Evolutionary conservation across 2,329 filamentous ascomycete species (phyloP), one percentile per base, ranked within the genome.

Genomic region (Alternaria sp.): DNA sequence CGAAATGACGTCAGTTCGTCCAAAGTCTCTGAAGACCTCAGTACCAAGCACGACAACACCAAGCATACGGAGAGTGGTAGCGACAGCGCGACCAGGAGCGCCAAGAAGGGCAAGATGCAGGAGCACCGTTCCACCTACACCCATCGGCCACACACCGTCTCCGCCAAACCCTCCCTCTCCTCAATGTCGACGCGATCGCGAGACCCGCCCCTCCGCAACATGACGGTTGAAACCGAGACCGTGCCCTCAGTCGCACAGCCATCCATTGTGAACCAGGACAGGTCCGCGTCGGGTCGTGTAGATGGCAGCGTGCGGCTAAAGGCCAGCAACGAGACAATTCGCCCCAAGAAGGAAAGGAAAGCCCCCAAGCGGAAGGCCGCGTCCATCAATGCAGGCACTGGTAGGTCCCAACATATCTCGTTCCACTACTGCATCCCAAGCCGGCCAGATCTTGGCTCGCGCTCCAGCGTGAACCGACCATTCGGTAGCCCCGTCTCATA

Each of bases 221-320:
- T 99, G 93, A 98, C 92, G 9, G 94, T 98, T 13, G 95, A 99
- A 80, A 97, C 95, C 0, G 95, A 99, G 78, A 96, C 93, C 0
- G 95, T 99, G 36, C 90, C 88, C 41, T 96, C 93, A 3, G 90
- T 97, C 54, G 92, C 93, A 10, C 93, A 96, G 72, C 87, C 90
- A 9, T 82, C 97, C 28, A 88, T 89, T 33, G 86, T 86, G 26
- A 78, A 81, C 34, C 81, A 82, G 42, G 87, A 89, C 60, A 81
- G 86, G 60, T 80, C 81, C 23, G 79, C 71, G 14, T 78, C 84
- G n/a, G 87, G 88, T 21, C 83, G 85, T 17, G 86, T 86, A 57
- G 88, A 90, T 41, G 88, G 90, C 41, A 96, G 90, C 64, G 81
- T 99, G 42, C 89, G 92, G 68, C 85, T 92, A 57, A 96, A 96